A percentile compares a stretch with the other conserved stretches of the same genome.
Conservation (phyloP, 2,329 filamentous ascomycete genomes). For the Alternaria sp. region DNA sequence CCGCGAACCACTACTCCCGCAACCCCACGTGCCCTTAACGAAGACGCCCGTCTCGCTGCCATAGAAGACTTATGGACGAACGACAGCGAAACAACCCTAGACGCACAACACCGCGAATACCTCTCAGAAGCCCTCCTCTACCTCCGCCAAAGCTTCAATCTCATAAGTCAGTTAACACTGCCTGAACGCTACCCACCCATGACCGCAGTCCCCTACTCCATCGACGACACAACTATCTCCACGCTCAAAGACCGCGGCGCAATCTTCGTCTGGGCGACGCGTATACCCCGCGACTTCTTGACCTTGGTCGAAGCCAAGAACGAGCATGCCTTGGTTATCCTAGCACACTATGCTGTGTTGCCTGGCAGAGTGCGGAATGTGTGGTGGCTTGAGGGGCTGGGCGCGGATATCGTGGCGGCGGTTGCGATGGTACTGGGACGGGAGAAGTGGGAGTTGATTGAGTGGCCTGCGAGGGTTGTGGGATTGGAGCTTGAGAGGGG, state of each 20-base stretch:
- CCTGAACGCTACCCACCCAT: slow-evolving; percentile 30
- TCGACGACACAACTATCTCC: slow-evolving; percentile 36
- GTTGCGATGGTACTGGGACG: slow-evolving; percentile 40
- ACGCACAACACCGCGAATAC: slow-evolving; percentile 19
- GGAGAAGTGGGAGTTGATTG: slow-evolving; percentile 39
- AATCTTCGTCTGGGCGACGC: slow-evolving; percentile 41
- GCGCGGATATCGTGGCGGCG: slow-evolving; percentile 40
- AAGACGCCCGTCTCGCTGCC: slow-evolving; percentile 33
- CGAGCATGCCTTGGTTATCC: slow-evolving; percentile 42
- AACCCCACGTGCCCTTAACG: slow-evolving; percentile 30
- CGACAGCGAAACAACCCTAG: slow-evolving; percentile 12
- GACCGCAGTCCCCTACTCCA: slow-evolving; percentile 37
- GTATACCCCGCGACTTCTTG: slow-evolving; percentile 38
- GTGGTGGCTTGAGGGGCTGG: slow-evolving; percentile 46
- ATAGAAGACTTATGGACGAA: slow-evolving; percentile 37
- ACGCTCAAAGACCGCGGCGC: slow-evolving; percentile 41
- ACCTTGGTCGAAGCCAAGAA: slow-evolving; percentile 38
- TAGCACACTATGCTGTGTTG: slow-evolving; percentile 49
- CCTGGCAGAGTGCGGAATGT: slow-evolving; percentile 41
- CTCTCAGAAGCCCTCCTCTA: slow-evolving; percentile 32
- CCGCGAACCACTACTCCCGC: slow-evolving; percentile 29
- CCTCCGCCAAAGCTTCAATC: slow-evolving; percentile 38
- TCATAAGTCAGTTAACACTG: slow-evolving; percentile 40
- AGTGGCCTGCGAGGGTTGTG: slow-evolving; percentile 38
- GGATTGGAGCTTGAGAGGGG: slow-evolving; percentile 35